Evolutionary conservation across 371 early-diverging fungal genomes (phyloP).

Genomic region (Syncephalastrum monosporum): DNA sequence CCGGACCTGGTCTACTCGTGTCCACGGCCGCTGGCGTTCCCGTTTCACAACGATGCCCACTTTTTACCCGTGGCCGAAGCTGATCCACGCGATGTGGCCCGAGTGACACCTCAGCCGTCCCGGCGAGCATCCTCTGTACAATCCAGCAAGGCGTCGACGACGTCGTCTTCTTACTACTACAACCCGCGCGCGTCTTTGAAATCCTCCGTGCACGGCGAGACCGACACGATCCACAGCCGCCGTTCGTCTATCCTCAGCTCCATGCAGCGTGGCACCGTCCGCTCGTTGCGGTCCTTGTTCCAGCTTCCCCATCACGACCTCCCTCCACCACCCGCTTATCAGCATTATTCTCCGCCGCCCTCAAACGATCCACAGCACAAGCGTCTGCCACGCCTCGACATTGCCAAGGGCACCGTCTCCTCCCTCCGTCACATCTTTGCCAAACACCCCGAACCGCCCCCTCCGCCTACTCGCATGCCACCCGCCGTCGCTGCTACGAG

Average conservation of each 20-base stretch:
- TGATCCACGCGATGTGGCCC: constrained; percentile 48
- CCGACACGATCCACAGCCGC: constrained; percentile 24
- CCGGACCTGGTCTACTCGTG: constrained; percentile 50
- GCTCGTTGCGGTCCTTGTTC: constrained; percentile 42
- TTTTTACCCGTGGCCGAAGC: constrained; percentile 53
- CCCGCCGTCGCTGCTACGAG: constrained; percentile 5
- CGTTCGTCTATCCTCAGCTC: constrained; percentile 32
- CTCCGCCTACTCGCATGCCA: constrained; percentile 29
- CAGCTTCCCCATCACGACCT: constrained; percentile 24
- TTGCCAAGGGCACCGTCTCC: constrained; percentile 38
- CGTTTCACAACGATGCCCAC: constrained; percentile 54
- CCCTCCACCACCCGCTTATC: constrained; percentile 8
- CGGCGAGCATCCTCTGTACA: constrained; percentile 11
- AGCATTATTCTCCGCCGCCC: not conserved
- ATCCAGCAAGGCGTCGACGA: constrained; percentile 12
- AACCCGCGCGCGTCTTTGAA: not conserved
- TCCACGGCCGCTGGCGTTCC: constrained; percentile 51
- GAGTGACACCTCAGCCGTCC: constrained; percentile 29
- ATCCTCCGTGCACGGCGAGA: constrained; percentile 13
- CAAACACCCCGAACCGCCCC: constrained; percentile 18
- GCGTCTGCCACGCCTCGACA: constrained; percentile 20
- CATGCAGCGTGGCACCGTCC: constrained; percentile 44
- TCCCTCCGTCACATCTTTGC: constrained; percentile 34
- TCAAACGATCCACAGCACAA: not conserved
- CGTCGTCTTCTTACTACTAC: constrained; percentile 10